These are phyloP conservation scores for Hypoxylon sp. DNA, from an alignment of 2,329 filamentous ascomycete genomes.

Conservation along the genomic window DNA sequence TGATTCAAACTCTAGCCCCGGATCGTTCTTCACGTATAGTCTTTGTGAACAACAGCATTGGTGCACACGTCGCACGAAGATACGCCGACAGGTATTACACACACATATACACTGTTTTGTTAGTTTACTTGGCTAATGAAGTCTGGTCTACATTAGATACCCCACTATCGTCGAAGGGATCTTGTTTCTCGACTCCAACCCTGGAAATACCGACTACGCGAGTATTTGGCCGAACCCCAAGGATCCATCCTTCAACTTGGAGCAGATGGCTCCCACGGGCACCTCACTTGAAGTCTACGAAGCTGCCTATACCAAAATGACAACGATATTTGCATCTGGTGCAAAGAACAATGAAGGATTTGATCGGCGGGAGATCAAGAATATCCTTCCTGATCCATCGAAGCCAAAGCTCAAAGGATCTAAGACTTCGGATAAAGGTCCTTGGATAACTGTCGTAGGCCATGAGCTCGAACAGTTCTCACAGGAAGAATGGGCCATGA, in stretches of 20 bases:
- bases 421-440: slow-evolving; percentile 41
- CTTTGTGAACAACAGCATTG: slow-evolving; percentile 50
- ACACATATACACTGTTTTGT: not conserved
- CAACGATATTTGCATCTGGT: slow-evolving; percentile 45
- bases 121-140: slow-evolving; percentile 12
- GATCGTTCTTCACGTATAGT: slow-evolving; percentile 34
- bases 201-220: slow-evolving; percentile 48
- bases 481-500: slow-evolving; percentile 47
- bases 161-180: slow-evolving; percentile 45
- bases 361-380: slow-evolving; percentile 44
- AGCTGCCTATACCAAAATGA: slow-evolving; percentile 45
- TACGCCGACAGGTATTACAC: slow-evolving; percentile 45
- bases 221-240: slow-evolving; percentile 48
- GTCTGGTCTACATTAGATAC: slow-evolving; percentile 28
- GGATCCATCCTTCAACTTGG: slow-evolving; percentile 43
- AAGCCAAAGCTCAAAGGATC: slow-evolving; percentile 46
- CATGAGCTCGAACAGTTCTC: slow-evolving; percentile 50
- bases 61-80: slow-evolving; percentile 48
- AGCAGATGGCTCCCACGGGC: slow-evolving; percentile 41
- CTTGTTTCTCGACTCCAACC: slow-evolving; percentile 51
- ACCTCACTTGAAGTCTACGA: slow-evolving; percentile 48
- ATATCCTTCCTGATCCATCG: slow-evolving; percentile 46
- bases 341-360: slow-evolving; percentile 49
- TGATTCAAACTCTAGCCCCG: slow-evolving; percentile 19
- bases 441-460: slow-evolving; percentile 48